Evolutionary conservation across 257 asterid species (phyloP).

Genomic region (Solanum peruvianum): DNA sequence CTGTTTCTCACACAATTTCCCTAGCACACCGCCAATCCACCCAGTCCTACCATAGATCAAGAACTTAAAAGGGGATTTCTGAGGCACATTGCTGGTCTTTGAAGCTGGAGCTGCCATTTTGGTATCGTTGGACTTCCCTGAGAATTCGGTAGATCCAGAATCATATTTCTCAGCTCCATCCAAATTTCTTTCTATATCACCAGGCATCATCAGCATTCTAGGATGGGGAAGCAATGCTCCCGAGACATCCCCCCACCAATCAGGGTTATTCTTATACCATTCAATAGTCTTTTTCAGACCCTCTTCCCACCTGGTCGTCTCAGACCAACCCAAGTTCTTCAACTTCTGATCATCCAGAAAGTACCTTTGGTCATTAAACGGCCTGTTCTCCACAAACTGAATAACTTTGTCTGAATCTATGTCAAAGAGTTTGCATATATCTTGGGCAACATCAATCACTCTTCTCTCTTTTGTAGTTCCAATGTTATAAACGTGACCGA

Average conservation of each 20-base stretch:
- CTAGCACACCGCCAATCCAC: constrained; percentile 14
- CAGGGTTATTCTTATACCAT: constrained; percentile 11
- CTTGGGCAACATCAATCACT: constrained; percentile 14
- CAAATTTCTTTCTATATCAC: not conserved
- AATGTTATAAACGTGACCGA: constrained; percentile 12
- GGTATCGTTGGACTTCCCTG: not conserved
- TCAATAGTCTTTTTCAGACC: constrained; percentile 13
- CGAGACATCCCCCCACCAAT: constrained; percentile 17
- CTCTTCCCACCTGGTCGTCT: constrained; percentile 7
- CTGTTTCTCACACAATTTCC: constrained; percentile 10
- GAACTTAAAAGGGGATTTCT: constrained; percentile 7
- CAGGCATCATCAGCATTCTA: constrained; percentile 16
- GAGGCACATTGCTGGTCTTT: not conserved
- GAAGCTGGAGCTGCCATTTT: not conserved
- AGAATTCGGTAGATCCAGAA: not conserved
- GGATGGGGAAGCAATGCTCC: constrained; percentile 17
- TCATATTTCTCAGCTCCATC: constrained; percentile 1
- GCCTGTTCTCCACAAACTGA: constrained; percentile 11
- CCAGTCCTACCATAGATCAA: constrained; percentile 13
- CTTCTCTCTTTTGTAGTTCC: constrained; percentile 14
- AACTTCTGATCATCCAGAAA: constrained; percentile 16
- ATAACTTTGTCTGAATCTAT: constrained; percentile 1
- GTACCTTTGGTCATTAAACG: constrained; percentile 14
- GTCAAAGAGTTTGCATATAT: constrained; percentile 7
- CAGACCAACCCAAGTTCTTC: constrained; percentile 10